Evolutionary conservation across 805 yeast genomes (phyloP).

Genomic region (Teunomyces pallodes): DNA sequence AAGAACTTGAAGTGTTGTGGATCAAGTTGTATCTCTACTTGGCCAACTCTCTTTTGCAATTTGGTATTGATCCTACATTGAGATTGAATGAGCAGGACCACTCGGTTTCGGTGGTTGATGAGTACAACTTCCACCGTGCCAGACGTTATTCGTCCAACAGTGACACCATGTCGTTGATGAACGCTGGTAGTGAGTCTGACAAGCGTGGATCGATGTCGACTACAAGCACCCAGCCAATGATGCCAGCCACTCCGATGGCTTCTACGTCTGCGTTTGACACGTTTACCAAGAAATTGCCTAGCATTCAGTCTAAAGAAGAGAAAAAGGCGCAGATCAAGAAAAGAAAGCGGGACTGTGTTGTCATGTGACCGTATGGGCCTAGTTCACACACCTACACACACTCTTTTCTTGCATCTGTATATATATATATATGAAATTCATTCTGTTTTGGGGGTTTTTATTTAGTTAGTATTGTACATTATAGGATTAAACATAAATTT

Average conservation of each 20-base stretch:
- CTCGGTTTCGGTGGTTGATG: constrained; percentile 3
- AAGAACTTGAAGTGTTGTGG: constrained; percentile 69
- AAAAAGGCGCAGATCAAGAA: constrained; percentile 16
- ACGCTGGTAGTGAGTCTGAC: neutral
- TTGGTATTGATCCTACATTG: constrained; percentile 52
- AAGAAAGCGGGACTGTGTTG: constrained; percentile 29
- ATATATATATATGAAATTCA: no score
- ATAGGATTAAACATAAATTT: no score
- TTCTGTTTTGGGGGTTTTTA: no score
- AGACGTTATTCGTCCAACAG: constrained; percentile 1
- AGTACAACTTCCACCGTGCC: constrained; percentile 4
- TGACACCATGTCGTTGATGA: neutral
- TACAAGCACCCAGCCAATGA: neutral
- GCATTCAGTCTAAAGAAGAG: neutral
- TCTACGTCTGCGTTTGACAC: neutral
- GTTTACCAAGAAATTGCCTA: neutral
- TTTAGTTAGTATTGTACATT: no score
- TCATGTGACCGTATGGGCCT: constrained; percentile 12
- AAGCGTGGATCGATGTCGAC: constrained; percentile 1
- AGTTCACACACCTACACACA: no score
- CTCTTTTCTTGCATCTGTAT: no score
- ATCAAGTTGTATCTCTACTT: constrained; percentile 64
- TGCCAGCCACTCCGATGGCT: neutral
- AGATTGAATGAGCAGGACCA: constrained; percentile 10
- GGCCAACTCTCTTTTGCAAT: constrained; percentile 64